Conservation (phyloP, 1,284 basidiomycete species). For the Sparassis latifolia region DNA sequence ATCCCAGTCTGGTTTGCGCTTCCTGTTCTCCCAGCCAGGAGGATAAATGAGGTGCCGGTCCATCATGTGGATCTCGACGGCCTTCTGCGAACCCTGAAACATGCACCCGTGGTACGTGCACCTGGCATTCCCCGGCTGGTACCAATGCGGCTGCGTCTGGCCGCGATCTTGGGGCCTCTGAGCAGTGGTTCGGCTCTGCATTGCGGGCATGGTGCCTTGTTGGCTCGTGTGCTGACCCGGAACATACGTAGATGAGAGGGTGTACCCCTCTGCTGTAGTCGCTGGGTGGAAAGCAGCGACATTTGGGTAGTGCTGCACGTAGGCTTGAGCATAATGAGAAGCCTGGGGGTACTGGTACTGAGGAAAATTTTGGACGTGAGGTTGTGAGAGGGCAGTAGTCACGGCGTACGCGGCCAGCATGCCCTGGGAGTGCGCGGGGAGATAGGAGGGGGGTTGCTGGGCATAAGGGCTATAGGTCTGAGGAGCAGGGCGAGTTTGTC, state of each 20-base stretch:
- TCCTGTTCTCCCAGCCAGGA: slow-evolving; percentile 63
- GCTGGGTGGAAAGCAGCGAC: slow-evolving; percentile 15
- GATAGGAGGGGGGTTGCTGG: background rate
- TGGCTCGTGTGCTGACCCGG: slow-evolving; percentile 14
- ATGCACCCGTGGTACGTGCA: slow-evolving; percentile 67
- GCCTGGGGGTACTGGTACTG: slow-evolving; percentile 25
- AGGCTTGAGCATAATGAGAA: slow-evolving; percentile 58
- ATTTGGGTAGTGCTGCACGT: slow-evolving; percentile 27
- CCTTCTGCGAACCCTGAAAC: slow-evolving; percentile 70
- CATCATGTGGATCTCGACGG: slow-evolving; percentile 83
- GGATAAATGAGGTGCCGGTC: slow-evolving; percentile 86
- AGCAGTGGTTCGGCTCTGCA: background rate
- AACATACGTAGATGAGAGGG: slow-evolving; percentile 44
- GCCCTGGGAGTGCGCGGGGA: slow-evolving; percentile 10
- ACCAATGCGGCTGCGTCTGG: slow-evolving; percentile 37
- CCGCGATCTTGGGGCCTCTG: slow-evolving; percentile 8
- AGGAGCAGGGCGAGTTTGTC: background rate
- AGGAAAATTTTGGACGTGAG: slow-evolving; percentile 27
- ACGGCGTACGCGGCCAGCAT: slow-evolving; percentile 21
- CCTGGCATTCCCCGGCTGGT: slow-evolving; percentile 50
- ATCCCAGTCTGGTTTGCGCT: slow-evolving; percentile 61
- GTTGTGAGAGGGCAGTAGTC: slow-evolving; percentile 30
- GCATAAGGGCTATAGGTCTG: background rate
- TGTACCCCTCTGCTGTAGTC: slow-evolving; percentile 48
- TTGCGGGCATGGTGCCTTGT: slow-evolving; percentile 1